phyloP scores from a whole-genome alignment of 768 basidiomycete species.

The Dentipellis fragilis region DNA sequence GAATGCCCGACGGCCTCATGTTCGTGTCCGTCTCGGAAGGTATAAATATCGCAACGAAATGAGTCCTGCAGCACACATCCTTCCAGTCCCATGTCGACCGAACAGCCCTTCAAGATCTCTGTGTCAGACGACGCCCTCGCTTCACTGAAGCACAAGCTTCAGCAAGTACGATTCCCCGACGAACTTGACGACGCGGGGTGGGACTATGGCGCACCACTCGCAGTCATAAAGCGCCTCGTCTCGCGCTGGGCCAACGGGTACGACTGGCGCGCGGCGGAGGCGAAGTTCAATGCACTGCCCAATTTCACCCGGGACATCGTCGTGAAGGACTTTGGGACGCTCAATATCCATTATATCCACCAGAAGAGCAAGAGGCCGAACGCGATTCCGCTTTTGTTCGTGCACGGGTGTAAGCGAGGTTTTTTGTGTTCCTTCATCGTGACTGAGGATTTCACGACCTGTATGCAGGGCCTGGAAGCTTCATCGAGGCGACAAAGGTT shows the following conservation, averaged over 20 bases:
- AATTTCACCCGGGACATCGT: constrained; percentile 23
- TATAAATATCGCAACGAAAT: no score
- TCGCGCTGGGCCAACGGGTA: constrained; percentile 18
- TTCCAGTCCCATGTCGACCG: constrained; percentile 20
- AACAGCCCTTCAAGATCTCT: constrained; percentile 35
- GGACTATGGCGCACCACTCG: constrained; percentile 33
- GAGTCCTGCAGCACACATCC: no score
- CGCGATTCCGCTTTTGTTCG: constrained; percentile 46
- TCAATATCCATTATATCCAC: constrained; percentile 34
- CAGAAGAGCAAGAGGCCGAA: constrained; percentile 21
- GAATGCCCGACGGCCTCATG: no score
- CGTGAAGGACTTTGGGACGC: constrained; percentile 19
- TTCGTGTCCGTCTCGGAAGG: no score
- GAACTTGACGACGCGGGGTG: constrained; percentile 40
- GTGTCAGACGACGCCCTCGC: constrained; percentile 33
- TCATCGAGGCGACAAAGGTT: constrained; percentile 30
- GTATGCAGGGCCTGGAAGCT: constrained; percentile 51
- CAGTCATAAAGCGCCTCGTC: constrained; percentile 15
- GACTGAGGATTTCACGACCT: no score
- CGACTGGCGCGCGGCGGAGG: constrained; percentile 19
- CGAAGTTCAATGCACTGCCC: constrained; percentile 19
- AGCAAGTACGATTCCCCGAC: constrained; percentile 38
- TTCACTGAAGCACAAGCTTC: constrained; percentile 33
- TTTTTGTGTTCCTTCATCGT: no score
- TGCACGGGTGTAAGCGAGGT: constrained; percentile 39